These are phyloP conservation scores for Colletotrichum plurivorum DNA, from an alignment of 2,329 filamentous ascomycete species.

Conservation along the genomic window DNA sequence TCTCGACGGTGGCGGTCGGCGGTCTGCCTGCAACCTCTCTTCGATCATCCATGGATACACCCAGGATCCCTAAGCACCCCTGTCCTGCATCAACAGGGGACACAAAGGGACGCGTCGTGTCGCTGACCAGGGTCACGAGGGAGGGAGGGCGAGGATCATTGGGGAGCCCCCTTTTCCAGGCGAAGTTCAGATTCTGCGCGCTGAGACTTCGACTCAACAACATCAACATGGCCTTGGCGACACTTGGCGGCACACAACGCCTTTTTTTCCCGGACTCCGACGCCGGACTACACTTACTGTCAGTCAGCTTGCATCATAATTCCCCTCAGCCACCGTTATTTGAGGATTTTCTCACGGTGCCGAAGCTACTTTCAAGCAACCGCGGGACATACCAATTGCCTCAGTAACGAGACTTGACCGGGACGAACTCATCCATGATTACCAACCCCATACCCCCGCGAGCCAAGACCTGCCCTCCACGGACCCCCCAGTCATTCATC, in stretches of 20 bases:
- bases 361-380: no score
- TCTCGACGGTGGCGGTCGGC: background rate
- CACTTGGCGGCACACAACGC: constrained; percentile 23
- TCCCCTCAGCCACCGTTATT: no score
- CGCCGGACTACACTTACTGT: no score
- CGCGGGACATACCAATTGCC: no score
- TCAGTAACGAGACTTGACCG: background rate
- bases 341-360: no score
- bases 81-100: constrained; percentile 6
- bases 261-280: constrained; percentile 9
- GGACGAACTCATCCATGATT: constrained; percentile 2
- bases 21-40: background rate
- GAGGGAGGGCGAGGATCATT: background rate
- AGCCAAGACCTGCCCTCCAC: constrained; percentile 4
- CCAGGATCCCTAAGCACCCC: background rate
- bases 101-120: constrained; percentile 13
- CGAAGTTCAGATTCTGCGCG: constrained; percentile 6
- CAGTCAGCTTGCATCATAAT: no score
- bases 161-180: constrained; percentile 6
- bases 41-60: constrained; percentile 1
- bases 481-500: background rate
- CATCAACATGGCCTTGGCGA: constrained; percentile 20
- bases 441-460: constrained; percentile 6
- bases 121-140: constrained; percentile 16
- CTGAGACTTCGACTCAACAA: constrained; percentile 23